Base-by-base conservation (phyloP, 2,329 filamentous ascomycete species). In the Aspergillus viridinutans region DNA sequence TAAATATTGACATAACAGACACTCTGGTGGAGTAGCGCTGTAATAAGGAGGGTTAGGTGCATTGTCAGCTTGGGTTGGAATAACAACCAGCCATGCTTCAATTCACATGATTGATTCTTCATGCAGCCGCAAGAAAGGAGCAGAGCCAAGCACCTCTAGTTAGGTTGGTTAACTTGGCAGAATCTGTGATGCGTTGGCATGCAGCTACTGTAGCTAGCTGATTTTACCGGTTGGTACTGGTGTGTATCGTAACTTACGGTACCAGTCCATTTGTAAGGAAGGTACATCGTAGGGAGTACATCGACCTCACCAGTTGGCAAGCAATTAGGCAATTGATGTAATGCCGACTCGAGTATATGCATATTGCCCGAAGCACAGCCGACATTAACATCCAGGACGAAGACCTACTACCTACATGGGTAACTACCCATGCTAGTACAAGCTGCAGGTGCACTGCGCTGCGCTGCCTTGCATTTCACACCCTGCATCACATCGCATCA, bases 31-130 rank as follows among this genome's bases (percentile, higher is more conserved):
- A 10, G 9, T 29, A 10, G 28, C 12, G 10, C 1, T 12, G 8
- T 28, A 32, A 4, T 9, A 12, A 12, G 29, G 12, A 35, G 12
- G 32, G 29, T 14, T 10, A 14, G 12, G 32, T 28, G 20, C 23
- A n/a, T 17, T 43, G 20, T 17, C n/a, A 10, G 25, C 45, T n/a
- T 29, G 29, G 20, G 20, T 38, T 20, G n/a, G 6, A 12, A 32
- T 49, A 32, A 49, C 49, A 28, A 40, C 48, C 53, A 55, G 28
- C 45, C 49, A 50, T 29, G 53, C 51, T 61, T 69, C 10, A 12
- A 10, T 29, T 29, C 69, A 72, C 69, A 72, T 72, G 69, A 72
- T 68, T 61, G 45, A 61, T 59, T 69, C 68, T 72, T 69, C 69
- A 72, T 72, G 69, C 66, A 67, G 54, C 60, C 64, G 64, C 67